Evolutionary conservation across 1,284 basidiomycete species (phyloP).

Genomic region (Puccinia horiana): DNA sequence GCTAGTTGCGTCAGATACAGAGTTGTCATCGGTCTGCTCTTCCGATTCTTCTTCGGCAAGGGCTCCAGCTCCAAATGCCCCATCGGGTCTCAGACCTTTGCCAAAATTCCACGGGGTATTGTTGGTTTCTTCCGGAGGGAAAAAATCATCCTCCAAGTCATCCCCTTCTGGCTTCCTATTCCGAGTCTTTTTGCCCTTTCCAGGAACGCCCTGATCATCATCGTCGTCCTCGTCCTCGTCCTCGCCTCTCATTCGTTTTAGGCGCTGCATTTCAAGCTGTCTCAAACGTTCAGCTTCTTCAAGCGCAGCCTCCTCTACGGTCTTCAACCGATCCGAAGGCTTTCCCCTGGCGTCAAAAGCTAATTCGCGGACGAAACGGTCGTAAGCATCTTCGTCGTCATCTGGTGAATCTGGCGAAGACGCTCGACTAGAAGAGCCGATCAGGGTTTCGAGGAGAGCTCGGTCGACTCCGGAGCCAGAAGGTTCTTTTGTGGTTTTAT

Average conservation of each 20-base stretch:
- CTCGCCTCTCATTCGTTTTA: constrained; percentile 83
- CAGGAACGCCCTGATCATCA: constrained; percentile 56
- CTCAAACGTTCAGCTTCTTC: constrained; percentile 86
- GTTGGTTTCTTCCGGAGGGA: constrained; percentile 59
- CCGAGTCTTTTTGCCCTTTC: constrained; percentile 62
- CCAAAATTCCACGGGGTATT: constrained; percentile 60
- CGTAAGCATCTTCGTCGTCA: constrained; percentile 65
- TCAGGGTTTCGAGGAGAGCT: constrained; percentile 54
- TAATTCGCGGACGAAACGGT: constrained; percentile 85
- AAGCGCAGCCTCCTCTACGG: constrained; percentile 86
- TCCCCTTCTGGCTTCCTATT: constrained; percentile 68
- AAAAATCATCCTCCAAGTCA: constrained; percentile 90
- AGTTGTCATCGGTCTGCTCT: constrained; percentile 56
- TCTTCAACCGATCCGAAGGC: constrained; percentile 93
- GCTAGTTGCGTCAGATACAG: constrained; percentile 60
- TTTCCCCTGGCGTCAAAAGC: constrained; percentile 91
- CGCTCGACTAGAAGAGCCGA: constrained; percentile 50
- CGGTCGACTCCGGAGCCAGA: constrained; percentile 53
- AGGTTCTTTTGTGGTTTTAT: background rate
- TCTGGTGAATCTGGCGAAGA: constrained; percentile 29
- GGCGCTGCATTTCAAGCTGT: constrained; percentile 76
- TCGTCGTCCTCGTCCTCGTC: constrained; percentile 67
- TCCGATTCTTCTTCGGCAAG: constrained; percentile 56
- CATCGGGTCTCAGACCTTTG: constrained; percentile 62
- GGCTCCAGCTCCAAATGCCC: constrained; percentile 55